phyloP scores from a whole-genome alignment of 495 filamentous ascomycete species.

The Amniculicola lignicola region DNA sequence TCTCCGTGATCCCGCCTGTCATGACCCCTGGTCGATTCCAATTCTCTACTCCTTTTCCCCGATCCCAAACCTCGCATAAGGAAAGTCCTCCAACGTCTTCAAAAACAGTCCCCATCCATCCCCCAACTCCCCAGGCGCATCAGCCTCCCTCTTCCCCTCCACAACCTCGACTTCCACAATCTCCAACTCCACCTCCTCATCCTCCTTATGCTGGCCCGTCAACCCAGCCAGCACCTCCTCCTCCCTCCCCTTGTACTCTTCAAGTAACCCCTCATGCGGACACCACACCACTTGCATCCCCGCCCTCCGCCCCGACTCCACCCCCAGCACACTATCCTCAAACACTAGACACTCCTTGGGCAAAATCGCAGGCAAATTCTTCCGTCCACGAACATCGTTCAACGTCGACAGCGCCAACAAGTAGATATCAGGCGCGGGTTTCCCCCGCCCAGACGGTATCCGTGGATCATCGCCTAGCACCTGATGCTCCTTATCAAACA shows the following conservation, averaged over 20 bases:
- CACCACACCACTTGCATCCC: constrained; percentile 96
- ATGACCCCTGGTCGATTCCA: too few relatives aligned
- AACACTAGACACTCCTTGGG: constrained; percentile 94
- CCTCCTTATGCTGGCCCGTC: constrained; percentile 63
- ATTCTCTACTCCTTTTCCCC: too few relatives aligned
- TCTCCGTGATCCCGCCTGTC: too few relatives aligned
- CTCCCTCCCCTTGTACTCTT: constrained; percentile 72
- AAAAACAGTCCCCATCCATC: constrained; percentile 74
- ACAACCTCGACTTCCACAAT: constrained; percentile 45
- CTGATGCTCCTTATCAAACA: constrained; percentile 62
- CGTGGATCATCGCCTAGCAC: constrained; percentile 85
- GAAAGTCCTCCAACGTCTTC: constrained; percentile 63
- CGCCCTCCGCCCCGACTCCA: constrained; percentile 84
- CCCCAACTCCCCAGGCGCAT: constrained; percentile 51
- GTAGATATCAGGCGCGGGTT: constrained; percentile 95
- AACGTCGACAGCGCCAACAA: constrained; percentile 80
- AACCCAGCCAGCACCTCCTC: constrained; percentile 78
- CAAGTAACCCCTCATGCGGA: constrained; percentile 76
- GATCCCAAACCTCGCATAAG: constrained; percentile 65
- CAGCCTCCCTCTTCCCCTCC: constrained; percentile 38
- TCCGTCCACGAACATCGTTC: constrained; percentile 61
- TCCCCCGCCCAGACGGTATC: constrained; percentile 76
- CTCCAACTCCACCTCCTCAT: constrained; percentile 49
- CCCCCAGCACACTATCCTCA: constrained; percentile 89
- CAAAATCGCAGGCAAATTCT: constrained; percentile 62